phyloP scores from a whole-genome alignment of 2,329 filamentous ascomycete species.

The Berkeleyomyces rouxiae region DNA sequence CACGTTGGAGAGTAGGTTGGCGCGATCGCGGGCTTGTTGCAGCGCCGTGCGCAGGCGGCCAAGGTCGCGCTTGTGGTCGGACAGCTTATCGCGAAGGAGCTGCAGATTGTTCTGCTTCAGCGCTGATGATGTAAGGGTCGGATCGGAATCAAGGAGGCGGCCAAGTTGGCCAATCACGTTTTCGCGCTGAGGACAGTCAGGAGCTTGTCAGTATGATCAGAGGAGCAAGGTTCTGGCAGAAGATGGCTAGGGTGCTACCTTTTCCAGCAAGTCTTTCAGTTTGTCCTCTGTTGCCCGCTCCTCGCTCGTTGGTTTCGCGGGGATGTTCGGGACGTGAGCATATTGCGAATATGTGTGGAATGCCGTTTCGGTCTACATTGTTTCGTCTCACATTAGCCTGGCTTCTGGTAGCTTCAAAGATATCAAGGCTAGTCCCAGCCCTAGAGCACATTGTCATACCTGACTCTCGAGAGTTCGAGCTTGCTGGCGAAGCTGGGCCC shows the following conservation, averaged over 20 bases:
- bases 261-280: slow-evolving; percentile 69
- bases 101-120: slow-evolving; percentile 95
- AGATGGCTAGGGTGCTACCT: slow-evolving; percentile 32
- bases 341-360: slow-evolving; percentile 87
- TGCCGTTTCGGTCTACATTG: slow-evolving; percentile 56
- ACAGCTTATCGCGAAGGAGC: slow-evolving; percentile 77
- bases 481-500: slow-evolving; percentile 89
- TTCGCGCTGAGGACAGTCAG: slow-evolving; percentile 47
- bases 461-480: slow-evolving; percentile 78
- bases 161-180: slow-evolving; percentile 63
- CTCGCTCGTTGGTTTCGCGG: slow-evolving; percentile 69
- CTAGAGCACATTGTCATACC: slow-evolving; percentile 31
- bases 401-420: slow-evolving; percentile 2
- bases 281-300: slow-evolving; percentile 65
- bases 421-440: neutral
- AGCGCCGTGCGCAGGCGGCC: slow-evolving; percentile 57
- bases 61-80: slow-evolving; percentile 73
- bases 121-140: slow-evolving; percentile 69
- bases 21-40: slow-evolving; percentile 62
- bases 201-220: slow-evolving; percentile 11
- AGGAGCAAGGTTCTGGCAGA: neutral
- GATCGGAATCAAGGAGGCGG: slow-evolving; percentile 85
- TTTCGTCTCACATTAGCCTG: slow-evolving; percentile 6
- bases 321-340: slow-evolving; percentile 61
- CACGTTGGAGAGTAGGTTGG: slow-evolving; percentile 80